Evolutionary conservation across 2,329 filamentous ascomycete genomes (phyloP), one percentile per base, ranked within the genome.

Genomic region (Neocatenulostroma microsporum): DNA sequence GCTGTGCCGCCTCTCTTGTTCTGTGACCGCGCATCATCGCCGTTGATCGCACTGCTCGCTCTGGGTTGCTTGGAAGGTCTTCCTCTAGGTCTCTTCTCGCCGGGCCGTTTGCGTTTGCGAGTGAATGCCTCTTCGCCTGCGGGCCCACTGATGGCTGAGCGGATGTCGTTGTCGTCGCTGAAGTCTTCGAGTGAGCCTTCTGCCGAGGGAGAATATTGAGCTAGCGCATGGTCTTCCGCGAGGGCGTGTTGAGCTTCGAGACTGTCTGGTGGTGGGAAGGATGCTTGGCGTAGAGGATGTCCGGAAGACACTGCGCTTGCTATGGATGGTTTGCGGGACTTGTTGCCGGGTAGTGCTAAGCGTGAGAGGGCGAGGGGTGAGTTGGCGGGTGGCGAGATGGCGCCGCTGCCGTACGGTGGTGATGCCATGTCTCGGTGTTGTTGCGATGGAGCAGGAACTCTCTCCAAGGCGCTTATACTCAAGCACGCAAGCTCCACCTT

Each of bases 231-330:
- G 23, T 47, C 44, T 38, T 51, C 43, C 12, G 45, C 48, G 5
- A 45, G 35, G 17, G 37, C 44, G 33, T 62, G 67, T 26, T 71
- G 72, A 0, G 74, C 70, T 2, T 74, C 76, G 15, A 68, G 61
- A n/a, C 56, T 60, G 14, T 60, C 57, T 14, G 53, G 36, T 18
- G 83, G 82, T 0, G 83, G 82, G 54, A 87, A 91, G 0, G 83
- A 86, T 4, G 85, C 88, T 54, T 87, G 82, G 25, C 84, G 82
- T 2, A 91, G 74, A 2, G 81, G 82, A 46, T 85, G 82, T 0
- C 73, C 67, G 1, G 74, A 73, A 4, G 70, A 60, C 18, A 69
- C 63, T 3, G 73, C 71, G 7, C 70, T 61, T 18, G 70, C 64
- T 3, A 78, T 73, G 10, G 80, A 85, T 5, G 78, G 71, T 56